These are phyloP conservation scores for Hippophae rhamnoides DNA, from an alignment of 306 rosid genomes.

Conservation along the genomic window DNA sequence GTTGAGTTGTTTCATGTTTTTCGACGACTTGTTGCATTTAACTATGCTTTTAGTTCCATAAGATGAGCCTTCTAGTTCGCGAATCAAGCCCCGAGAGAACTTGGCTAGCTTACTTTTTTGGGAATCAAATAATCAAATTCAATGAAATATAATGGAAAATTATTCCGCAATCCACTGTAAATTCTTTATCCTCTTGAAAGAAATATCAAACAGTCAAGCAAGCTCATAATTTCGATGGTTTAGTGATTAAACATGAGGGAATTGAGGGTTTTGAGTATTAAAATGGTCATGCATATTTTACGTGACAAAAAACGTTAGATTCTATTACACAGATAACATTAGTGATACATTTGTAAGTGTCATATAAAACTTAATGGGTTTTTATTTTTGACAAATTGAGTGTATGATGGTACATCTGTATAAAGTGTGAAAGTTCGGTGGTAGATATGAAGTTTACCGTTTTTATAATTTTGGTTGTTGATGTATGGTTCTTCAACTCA, in stretches of 20 bases:
- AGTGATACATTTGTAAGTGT: no score
- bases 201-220: slow-evolving; percentile 66
- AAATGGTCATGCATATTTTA: no score
- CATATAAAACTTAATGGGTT: no score
- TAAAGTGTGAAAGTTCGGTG: no score
- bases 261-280: no score
- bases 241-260: slow-evolving; percentile 38
- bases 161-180: slow-evolving; percentile 64
- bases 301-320: no score
- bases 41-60: slow-evolving; percentile 69
- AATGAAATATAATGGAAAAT: slow-evolving; percentile 42
- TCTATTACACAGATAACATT: no score
- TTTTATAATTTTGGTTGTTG: no score
- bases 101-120: slow-evolving; percentile 71
- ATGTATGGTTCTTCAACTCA: no score
- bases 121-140: slow-evolving; percentile 89
- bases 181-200: slow-evolving; percentile 77
- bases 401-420: no score
- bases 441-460: no score
- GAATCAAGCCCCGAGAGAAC: slow-evolving; percentile 82
- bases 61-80: slow-evolving; percentile 68
- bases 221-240: slow-evolving; percentile 65
- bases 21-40: slow-evolving; percentile 82
- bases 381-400: no score
- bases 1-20: slow-evolving; percentile 32